Evolutionary conservation across 495 filamentous ascomycete genomes (phyloP), one percentile per base, ranked within the genome.

Genomic region (Penicillium bialowiezense): DNA sequence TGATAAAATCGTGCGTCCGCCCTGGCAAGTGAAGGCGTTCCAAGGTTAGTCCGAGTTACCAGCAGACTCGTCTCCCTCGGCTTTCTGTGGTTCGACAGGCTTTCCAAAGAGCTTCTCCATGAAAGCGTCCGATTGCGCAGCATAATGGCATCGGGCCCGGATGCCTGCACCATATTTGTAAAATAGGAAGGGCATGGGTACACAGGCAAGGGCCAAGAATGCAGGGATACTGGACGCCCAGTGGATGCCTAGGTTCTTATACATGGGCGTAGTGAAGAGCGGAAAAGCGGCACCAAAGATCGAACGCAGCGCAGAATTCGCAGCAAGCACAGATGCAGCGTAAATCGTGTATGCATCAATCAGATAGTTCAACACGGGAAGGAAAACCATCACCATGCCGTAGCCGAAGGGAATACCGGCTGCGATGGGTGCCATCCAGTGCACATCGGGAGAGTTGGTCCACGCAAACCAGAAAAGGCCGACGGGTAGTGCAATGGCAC

Each of bases 101-200:
- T 26, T 26, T 26, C 23, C 23, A 26, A 26, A 26, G 4, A 26
- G 23, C 23, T 26, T 26, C 8, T 26, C 23, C 23, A 26, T 26
- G 23, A 26, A 26, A 26, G 23, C 23, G 23, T 26, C 23, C 23
- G 23, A 26, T 8, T 26, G 23, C 8, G 23, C 23, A 26, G 23
- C 23, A 8, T 26, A 26, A 8, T 26, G 23, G 8, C 23, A 26
- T 4, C 23, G 23, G 3, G 9, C 19, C 10, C 36, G 36, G 10
- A 38, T 19, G 17, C 9, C 36, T 10, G 18, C 7, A 40, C 87
- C 88, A 59, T 88, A 91, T 47, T 76, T 78, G 60, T 84, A 87
- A 62, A 91, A 85, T n/a, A 92, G 61, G 55, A 85, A 82, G 1
- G 87, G 88, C 50, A 88, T 85, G 0, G 88, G 88, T 36, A 88